Evolutionary conservation across 2,329 filamentous ascomycete species (phyloP).

Genomic region (Monosporascus sp.): DNA sequence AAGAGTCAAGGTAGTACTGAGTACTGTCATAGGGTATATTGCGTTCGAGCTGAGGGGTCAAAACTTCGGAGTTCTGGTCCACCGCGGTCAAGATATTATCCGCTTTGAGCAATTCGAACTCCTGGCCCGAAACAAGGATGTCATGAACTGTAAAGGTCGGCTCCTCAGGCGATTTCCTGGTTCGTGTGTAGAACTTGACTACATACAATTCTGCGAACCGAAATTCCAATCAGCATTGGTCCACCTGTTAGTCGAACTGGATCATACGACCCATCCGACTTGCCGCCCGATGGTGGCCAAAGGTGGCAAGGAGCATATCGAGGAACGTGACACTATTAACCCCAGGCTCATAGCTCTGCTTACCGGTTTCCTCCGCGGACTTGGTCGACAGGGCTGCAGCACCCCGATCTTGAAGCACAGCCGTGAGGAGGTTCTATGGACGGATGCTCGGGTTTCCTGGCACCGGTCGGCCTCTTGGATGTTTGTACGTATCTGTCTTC

Average conservation of each 20-base stretch:
- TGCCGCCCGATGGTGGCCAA: background rate
- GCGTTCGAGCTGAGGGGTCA: conserved; percentile 1
- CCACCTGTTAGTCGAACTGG: background rate
- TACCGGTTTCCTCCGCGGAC: background rate
- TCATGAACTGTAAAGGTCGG: conserved; percentile 1
- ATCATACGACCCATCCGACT: background rate
- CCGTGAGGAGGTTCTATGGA: conserved; percentile 1
- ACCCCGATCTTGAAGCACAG: background rate
- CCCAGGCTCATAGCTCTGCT: background rate
- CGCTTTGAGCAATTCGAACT: conserved; percentile 3
- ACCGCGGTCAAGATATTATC: background rate
- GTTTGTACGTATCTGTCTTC: background rate
- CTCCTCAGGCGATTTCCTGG: conserved; percentile 1
- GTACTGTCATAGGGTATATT: background rate
- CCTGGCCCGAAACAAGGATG: background rate
- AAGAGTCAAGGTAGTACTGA: background rate
- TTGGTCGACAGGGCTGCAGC: background rate
- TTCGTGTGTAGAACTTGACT: background rate
- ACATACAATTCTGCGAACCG: background rate
- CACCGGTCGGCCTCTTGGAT: conserved; percentile 3
- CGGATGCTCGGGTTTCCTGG: background rate
- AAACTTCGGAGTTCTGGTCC: conserved; percentile 3
- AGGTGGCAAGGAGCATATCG: background rate
- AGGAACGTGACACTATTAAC: conserved; percentile 1
- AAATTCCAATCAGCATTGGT: background rate